Conservation (phyloP, 31 red algal genomes). For the Asparagopsis taxiformis region DNA sequence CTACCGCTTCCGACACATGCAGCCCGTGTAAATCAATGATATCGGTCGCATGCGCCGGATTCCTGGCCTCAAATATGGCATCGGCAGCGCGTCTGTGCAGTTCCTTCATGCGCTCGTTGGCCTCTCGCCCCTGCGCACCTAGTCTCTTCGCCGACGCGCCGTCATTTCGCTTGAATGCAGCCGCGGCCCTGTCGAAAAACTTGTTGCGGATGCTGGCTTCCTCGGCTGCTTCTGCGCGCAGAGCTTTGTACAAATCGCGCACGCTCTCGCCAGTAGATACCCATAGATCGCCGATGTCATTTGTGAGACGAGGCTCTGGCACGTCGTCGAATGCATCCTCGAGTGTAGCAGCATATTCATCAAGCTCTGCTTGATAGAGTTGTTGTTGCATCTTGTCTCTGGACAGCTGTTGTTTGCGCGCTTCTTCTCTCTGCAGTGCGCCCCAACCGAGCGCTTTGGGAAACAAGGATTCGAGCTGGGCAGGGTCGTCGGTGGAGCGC, state of each 20-base stretch:
- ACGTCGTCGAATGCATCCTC: slow-evolving; percentile 4
- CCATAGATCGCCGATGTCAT: slow-evolving; percentile 52
- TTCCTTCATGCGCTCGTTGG: slow-evolving; percentile 59
- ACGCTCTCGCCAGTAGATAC: slow-evolving; percentile 59
- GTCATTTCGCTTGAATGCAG: slow-evolving; percentile 60
- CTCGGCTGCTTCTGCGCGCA: slow-evolving; percentile 62
- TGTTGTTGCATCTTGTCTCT: not conserved
- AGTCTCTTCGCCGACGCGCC: slow-evolving; percentile 60
- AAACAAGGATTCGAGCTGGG: not conserved
- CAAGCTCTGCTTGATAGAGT: not conserved
- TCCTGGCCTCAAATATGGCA: slow-evolving; percentile 62
- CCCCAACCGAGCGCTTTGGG: slow-evolving; percentile 34
- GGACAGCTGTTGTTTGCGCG: not conserved
- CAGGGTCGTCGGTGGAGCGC: slow-evolving; percentile 5
- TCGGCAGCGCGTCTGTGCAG: slow-evolving; percentile 56
- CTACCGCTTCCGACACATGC: slow-evolving; percentile 59
- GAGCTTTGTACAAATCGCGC: slow-evolving; percentile 41
- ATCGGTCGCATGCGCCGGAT: slow-evolving; percentile 35
- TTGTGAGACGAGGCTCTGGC: slow-evolving; percentile 7
- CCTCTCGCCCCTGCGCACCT: slow-evolving; percentile 49
- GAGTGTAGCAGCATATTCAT: not conserved
- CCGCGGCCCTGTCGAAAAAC: slow-evolving; percentile 62
- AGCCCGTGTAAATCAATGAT: slow-evolving; percentile 74
- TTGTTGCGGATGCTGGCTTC: slow-evolving; percentile 54
- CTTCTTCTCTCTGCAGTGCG: slow-evolving; percentile 24